Percentiles rank a stretch among this genome's conserved stretches.
phyloP scores from a whole-genome alignment of 495 filamentous ascomycete species.

The Talaromyces ruber region DNA sequence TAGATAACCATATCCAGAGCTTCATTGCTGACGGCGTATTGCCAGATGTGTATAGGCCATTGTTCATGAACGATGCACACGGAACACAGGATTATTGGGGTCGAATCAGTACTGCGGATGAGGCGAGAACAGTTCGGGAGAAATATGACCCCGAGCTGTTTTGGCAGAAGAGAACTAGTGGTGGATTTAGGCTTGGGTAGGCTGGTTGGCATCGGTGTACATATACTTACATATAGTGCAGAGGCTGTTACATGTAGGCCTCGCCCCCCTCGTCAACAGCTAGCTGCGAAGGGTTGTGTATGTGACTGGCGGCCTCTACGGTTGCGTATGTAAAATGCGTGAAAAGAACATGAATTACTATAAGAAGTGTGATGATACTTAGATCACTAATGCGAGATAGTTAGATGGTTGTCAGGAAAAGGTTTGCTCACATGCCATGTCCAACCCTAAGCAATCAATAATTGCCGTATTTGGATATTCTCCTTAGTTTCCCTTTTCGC shows the following conservation, averaged over 20 bases:
- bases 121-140: constrained; percentile 29
- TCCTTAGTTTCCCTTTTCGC: neutral
- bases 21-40: constrained; percentile 35
- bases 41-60: constrained; percentile 43
- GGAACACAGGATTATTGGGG: constrained; percentile 52
- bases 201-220: no score
- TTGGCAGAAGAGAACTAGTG: constrained; percentile 49
- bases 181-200: constrained; percentile 32
- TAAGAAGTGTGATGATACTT: no score
- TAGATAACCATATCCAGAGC: constrained; percentile 21
- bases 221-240: no score
- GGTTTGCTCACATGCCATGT: neutral
- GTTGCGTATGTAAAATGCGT: no score
- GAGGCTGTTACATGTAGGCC: no score
- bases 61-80: constrained; percentile 56
- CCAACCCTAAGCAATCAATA: neutral
- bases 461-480: neutral
- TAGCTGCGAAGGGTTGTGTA: no score
- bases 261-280: no score
- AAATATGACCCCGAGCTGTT: constrained; percentile 49
- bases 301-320: no score
- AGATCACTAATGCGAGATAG: no score
- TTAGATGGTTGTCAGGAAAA: neutral
- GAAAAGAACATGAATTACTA: no score
- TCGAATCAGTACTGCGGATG: constrained; percentile 38